Evolutionary conservation across 352 stramenopile species (phyloP).

Genomic region (Blastocystis sp.): DNA sequence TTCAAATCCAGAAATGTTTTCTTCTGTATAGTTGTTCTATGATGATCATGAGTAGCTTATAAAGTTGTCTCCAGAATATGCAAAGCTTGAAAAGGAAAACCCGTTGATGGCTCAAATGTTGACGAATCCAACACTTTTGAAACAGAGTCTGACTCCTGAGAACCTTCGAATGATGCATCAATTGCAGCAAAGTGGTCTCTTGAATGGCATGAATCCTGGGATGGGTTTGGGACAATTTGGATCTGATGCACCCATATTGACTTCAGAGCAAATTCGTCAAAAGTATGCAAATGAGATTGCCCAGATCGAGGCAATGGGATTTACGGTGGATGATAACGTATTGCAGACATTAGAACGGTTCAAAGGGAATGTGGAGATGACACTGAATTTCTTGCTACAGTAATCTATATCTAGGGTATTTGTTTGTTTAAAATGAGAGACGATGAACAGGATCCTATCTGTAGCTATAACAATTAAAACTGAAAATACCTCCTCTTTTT

Average conservation of each 20-base stretch:
- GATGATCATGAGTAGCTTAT: background rate
- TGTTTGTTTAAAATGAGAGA: background rate
- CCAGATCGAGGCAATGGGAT: constrained; percentile 38
- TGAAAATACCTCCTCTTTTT: background rate
- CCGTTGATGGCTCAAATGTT: constrained; percentile 5
- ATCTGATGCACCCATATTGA: background rate
- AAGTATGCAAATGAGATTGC: background rate
- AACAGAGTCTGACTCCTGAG: background rate
- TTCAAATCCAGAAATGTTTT: background rate
- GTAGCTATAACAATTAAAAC: background rate
- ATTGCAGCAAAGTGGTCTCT: background rate
- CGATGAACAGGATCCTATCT: background rate
- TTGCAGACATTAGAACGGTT: constrained; percentile 6
- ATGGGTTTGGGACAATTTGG: background rate
- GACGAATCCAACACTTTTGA: background rate
- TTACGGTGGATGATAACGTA: constrained; percentile 36
- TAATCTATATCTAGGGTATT: background rate
- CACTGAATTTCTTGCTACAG: constrained; percentile 19
- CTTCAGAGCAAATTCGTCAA: background rate
- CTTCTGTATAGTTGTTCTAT: background rate
- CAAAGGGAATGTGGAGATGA: constrained; percentile 39
- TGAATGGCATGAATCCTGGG: background rate
- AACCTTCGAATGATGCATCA: background rate
- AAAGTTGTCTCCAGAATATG: background rate
- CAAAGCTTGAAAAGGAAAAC: background rate